phyloP scores from a whole-genome alignment of 2,329 filamentous ascomycete genomes.

The Colletotrichum tanaceti region DNA sequence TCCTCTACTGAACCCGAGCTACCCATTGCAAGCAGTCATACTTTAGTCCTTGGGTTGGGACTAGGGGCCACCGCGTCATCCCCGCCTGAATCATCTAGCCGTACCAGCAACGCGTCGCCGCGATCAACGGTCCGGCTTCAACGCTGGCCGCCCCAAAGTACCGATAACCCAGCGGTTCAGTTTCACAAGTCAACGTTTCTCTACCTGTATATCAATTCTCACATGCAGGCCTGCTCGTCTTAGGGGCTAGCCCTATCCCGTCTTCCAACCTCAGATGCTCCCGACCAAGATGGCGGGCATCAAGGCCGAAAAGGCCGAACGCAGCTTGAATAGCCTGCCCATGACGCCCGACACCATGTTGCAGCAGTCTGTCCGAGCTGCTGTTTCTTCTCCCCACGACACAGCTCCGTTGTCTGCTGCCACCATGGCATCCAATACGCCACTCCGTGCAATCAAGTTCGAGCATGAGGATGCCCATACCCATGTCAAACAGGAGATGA shows the following conservation, averaged over 20 bases:
- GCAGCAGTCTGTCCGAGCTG: not conserved
- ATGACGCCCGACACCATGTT: not conserved
- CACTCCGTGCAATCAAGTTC: not conserved
- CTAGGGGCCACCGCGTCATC: not conserved
- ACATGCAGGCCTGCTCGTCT: not conserved
- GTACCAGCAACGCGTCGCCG: too few relatives aligned
- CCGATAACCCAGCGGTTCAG: too few relatives aligned
- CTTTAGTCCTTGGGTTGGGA: not conserved
- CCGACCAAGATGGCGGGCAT: slow-evolving; percentile 20
- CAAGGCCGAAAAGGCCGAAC: slow-evolving; percentile 2
- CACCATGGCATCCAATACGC: not conserved
- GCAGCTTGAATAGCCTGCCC: not conserved
- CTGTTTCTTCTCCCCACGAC: not conserved
- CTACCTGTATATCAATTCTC: too few relatives aligned
- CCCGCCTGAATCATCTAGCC: too few relatives aligned
- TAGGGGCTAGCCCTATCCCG: not conserved
- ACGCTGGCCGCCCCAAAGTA: not conserved
- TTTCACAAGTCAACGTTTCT: too few relatives aligned
- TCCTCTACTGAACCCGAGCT: too few relatives aligned
- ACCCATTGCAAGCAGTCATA: too few relatives aligned
- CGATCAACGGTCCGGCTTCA: too few relatives aligned
- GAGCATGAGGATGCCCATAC: not conserved
- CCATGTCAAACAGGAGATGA: not conserved
- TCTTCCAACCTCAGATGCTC: slow-evolving; percentile 10
- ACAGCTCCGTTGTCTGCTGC: not conserved